A percentile compares a stretch with the other conserved stretches of the same genome.
phyloP scores from a whole-genome alignment of 805 yeast species.

The Candida boleticola region DNA sequence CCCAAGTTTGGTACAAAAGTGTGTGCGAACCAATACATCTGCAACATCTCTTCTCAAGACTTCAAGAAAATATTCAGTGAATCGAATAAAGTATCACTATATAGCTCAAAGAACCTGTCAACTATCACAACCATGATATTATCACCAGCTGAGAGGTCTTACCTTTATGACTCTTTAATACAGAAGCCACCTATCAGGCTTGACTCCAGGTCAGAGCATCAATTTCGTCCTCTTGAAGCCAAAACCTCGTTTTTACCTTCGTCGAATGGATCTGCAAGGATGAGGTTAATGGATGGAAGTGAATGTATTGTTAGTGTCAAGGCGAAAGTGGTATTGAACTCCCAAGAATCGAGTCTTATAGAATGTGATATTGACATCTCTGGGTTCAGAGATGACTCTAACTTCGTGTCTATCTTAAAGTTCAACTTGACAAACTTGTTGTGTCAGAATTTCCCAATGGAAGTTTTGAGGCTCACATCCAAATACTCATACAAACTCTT shows the following conservation, averaged over 20 bases:
- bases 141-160: slow-evolving; percentile 75
- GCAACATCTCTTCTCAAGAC: slow-evolving; percentile 3
- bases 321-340: slow-evolving; percentile 63
- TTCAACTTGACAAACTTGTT: slow-evolving; percentile 58
- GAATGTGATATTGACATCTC: slow-evolving; percentile 80
- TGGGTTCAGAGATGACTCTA: slow-evolving; percentile 77
- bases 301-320: slow-evolving; percentile 93
- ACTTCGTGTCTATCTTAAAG: slow-evolving; percentile 60
- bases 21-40: background rate
- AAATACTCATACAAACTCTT: slow-evolving; percentile 73
- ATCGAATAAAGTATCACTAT: too few relatives aligned
- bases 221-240: slow-evolving; percentile 85
- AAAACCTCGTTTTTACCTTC: slow-evolving; percentile 76
- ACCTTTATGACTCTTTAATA: slow-evolving; percentile 68
- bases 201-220: slow-evolving; percentile 73
- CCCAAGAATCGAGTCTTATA: slow-evolving; percentile 48
- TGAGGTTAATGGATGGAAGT: slow-evolving; percentile 83
- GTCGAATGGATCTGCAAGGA: slow-evolving; percentile 90
- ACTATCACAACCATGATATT: slow-evolving; percentile 58
- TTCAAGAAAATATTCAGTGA: too few relatives aligned
- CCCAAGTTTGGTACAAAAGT: background rate
- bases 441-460: slow-evolving; percentile 49
- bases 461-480: slow-evolving; percentile 60
- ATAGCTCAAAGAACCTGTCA: too few relatives aligned
- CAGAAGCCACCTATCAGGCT: slow-evolving; percentile 69